Base-by-base conservation (phyloP, 129 eudicot genomes). In the Saposhnikovia divaricata region DNA sequence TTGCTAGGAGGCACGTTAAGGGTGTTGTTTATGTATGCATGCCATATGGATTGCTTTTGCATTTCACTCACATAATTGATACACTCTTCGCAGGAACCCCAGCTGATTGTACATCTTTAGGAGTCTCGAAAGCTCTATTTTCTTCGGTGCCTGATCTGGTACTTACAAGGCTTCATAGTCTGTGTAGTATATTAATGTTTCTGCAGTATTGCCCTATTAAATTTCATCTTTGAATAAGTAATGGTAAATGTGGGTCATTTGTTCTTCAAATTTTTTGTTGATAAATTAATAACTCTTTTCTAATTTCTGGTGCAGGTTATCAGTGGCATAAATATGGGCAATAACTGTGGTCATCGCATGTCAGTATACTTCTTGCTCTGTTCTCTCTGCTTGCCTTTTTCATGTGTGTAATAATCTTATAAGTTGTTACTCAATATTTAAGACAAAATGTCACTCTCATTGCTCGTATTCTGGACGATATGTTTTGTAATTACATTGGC, bases 281-380 rank as follows among this genome's bases (percentile, higher is more conserved):
- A 10, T 25, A 25, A 76, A 70, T 38, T 66, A 70, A 61, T 81
- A 45, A 80, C 37, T 78, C 18, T 7, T 42, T 71, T 13, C 12
- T 40, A 27, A 43, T 38, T 39, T 47, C 77, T 85, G 34, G 15
- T 68, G 73, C 91, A 94, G 98, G 98, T 94, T 47, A 78, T 94
- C 80, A 94, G 97, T 86, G 98, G 98, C 89, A 94, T 94, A 78
- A 94, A 94, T 83, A 85, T 74, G 93, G 98, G 97, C 79, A 87
- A 92, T 91, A 94, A 94, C 87, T 94, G 93, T 63, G 96, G 98
- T 81, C 87, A 85, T 83, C 93, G 92, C 89, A 85, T 87, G 97
- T 94, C 39, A 90, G 97, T 90, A 72, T 15, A 14, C 0, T 68
- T 68, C 42, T 66, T 79, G 71, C 81, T 68, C 28, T 40, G 10